Conservation (phyloP, 2,329 filamentous ascomycete species). For the Macrophomina pseudophaseolina region DNA sequence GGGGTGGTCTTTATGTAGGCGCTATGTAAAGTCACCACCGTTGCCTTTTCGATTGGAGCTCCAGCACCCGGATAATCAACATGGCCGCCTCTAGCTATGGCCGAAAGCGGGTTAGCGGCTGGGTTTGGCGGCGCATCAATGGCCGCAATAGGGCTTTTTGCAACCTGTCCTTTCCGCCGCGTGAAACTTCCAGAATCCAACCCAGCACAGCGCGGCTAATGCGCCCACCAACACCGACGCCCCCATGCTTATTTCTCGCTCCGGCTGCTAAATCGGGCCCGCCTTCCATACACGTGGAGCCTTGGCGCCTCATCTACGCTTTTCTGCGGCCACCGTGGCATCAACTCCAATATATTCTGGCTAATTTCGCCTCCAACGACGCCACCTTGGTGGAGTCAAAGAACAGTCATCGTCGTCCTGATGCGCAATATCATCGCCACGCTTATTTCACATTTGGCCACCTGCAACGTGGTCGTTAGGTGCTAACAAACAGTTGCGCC, state of each 20-base stretch:
- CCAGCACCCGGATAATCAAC: conserved; percentile 25
- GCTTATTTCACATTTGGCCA: conserved; percentile 1
- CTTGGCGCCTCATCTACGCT: conserved; percentile 7
- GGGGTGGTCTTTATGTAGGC: conserved; percentile 27
- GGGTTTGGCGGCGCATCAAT: conserved; percentile 17
- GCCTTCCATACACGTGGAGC: conserved; percentile 15
- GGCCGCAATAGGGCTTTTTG: conserved; percentile 26
- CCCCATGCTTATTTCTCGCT: conserved; percentile 15
- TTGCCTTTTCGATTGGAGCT: conserved; percentile 28
- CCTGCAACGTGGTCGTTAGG: conserved; percentile 15
- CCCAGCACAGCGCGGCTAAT: conserved; percentile 9
- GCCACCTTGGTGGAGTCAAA: conserved; percentile 1
- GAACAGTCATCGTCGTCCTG: conserved; percentile 18
- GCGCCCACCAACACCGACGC: not conserved
- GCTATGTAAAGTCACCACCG: conserved; percentile 27
- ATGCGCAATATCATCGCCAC: not conserved
- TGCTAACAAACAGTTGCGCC: not conserved
- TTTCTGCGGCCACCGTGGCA: conserved; percentile 19
- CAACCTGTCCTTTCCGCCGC: conserved; percentile 26
- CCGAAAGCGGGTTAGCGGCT: conserved; percentile 21
- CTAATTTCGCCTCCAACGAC: conserved; percentile 15
- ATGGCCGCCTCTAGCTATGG: conserved; percentile 15
- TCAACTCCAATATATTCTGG: not conserved
- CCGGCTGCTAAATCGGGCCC: conserved; percentile 12
- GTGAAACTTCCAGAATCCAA: conserved; percentile 26